A percentile compares a stretch with the other conserved stretches of the same genome.
Conservation (phyloP, 768 basidiomycete genomes). For the Russula abietina region DNA sequence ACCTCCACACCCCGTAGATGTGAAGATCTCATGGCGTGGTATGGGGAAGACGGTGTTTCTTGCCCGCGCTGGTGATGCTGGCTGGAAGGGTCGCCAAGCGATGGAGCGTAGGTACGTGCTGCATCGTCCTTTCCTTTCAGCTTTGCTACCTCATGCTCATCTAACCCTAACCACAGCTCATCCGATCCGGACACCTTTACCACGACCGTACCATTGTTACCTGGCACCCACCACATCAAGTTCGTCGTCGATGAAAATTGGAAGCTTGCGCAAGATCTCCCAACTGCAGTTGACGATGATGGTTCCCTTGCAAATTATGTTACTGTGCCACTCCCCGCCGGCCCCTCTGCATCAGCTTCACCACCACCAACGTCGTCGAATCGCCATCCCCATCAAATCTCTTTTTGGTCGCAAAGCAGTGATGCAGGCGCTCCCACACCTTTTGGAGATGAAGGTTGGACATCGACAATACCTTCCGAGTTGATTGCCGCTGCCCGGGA, state of each 20-base stretch:
- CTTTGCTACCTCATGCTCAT: slow-evolving; percentile 9
- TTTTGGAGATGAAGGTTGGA: slow-evolving; percentile 54
- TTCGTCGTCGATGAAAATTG: slow-evolving; percentile 91
- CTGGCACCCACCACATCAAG: slow-evolving; percentile 90
- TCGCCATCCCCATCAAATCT: slow-evolving; percentile 28
- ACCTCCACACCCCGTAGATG: slow-evolving; percentile 19
- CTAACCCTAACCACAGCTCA: slow-evolving; percentile 21
- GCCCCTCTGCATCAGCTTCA: slow-evolving; percentile 31
- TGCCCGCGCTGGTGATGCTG: slow-evolving; percentile 65
- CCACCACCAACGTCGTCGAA: slow-evolving; percentile 31
- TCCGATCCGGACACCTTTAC: slow-evolving; percentile 34
- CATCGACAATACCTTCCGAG: slow-evolving; percentile 67
- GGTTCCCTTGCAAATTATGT: slow-evolving; percentile 94
- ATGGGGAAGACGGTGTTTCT: slow-evolving; percentile 57
- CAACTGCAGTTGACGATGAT: slow-evolving; percentile 88
- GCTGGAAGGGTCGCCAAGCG: slow-evolving; percentile 63
- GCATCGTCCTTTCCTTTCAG: slow-evolving; percentile 2
- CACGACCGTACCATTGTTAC: slow-evolving; percentile 51
- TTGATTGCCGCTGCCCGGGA: slow-evolving; percentile 74
- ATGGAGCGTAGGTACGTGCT: slow-evolving; percentile 60
- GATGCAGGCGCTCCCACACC: slow-evolving; percentile 12
- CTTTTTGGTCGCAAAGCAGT: slow-evolving; percentile 40
- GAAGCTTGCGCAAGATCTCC: slow-evolving; percentile 72
- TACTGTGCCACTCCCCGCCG: slow-evolving; percentile 45
- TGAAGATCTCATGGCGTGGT: slow-evolving; percentile 58